A percentile compares a stretch with the other conserved stretches of the same genome.
Evolutionary conservation across 2,329 filamentous ascomycete genomes (phyloP).

Genomic region (Aspergillaceae sp.): DNA sequence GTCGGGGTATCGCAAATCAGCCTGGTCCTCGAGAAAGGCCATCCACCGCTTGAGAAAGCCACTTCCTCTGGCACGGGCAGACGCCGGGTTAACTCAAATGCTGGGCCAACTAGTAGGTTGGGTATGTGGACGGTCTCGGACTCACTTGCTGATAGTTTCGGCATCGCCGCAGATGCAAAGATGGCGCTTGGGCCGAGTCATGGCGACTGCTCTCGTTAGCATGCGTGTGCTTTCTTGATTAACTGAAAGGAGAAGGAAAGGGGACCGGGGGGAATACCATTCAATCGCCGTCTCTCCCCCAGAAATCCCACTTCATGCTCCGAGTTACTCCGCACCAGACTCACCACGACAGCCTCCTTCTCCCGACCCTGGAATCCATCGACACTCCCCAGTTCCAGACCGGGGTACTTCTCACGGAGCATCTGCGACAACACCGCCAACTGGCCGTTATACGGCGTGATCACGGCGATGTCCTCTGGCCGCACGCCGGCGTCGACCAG

Average conservation of each 20-base stretch:
- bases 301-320: conserved; percentile 87
- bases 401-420: conserved; percentile 72
- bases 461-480: conserved; percentile 78
- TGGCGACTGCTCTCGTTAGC: conserved; percentile 59
- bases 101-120: too few relatives aligned
- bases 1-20: conserved; percentile 83
- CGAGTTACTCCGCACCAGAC: conserved; percentile 83
- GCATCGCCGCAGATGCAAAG: conserved; percentile 88
- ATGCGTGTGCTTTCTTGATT: too few relatives aligned
- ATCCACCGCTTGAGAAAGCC: conserved; percentile 85
- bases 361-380: conserved; percentile 96
- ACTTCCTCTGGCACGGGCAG: conserved; percentile 55
- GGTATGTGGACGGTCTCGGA: conserved; percentile 14
- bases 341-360: conserved; percentile 91
- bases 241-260: too few relatives aligned
- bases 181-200: conserved; percentile 89
- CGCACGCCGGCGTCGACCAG: conserved; percentile 72
- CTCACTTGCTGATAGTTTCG: conserved; percentile 82
- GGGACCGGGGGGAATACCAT: conserved; percentile 54
- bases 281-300: conserved; percentile 81
- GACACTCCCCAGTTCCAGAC: conserved; percentile 88
- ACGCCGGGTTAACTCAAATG: neutral
- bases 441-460: conserved; percentile 96
- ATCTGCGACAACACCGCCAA: conserved; percentile 65
- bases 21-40: conserved; percentile 78